Conservation (phyloP, 2,329 filamentous ascomycete species). For the Exophiala bonariae region DNA sequence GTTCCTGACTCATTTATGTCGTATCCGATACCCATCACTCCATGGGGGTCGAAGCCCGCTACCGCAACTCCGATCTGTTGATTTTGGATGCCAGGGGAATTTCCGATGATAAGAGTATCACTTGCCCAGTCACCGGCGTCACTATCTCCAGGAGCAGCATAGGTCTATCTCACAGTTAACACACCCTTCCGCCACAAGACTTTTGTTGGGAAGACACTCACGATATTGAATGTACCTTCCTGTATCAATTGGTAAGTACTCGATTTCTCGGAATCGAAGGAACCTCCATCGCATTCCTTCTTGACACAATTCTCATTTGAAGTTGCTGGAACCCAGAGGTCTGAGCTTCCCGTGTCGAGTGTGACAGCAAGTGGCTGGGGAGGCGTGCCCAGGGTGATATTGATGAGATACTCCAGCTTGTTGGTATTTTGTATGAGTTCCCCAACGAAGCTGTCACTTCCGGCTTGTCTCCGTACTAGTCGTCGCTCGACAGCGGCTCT, state of each 20-base stretch:
- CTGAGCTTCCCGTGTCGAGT: conserved; percentile 24
- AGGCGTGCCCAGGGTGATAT: conserved; percentile 25
- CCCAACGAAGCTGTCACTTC: conserved; percentile 7
- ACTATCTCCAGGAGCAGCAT: conserved; percentile 19
- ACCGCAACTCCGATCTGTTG: conserved; percentile 22
- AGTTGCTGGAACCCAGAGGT: conserved; percentile 22
- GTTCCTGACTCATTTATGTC: conserved; percentile 8
- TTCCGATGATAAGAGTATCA: conserved; percentile 20
- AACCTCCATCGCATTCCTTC: conserved; percentile 18
- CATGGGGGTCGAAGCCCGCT: conserved; percentile 16
- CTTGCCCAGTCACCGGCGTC: conserved; percentile 23
- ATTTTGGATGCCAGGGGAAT: conserved; percentile 13
- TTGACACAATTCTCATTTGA: conserved; percentile 14
- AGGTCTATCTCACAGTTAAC: conserved; percentile 11
- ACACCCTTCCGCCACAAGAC: neutral
- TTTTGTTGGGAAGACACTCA: conserved; percentile 9
- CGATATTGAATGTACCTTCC: conserved; percentile 23
- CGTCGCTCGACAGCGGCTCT: neutral
- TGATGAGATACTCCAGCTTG: conserved; percentile 23
- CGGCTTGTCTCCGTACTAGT: conserved; percentile 14
- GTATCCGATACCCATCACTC: conserved; percentile 25
- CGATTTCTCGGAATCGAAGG: conserved; percentile 13
- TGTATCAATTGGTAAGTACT: conserved; percentile 19
- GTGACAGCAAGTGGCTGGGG: conserved; percentile 20
- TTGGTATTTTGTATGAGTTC: conserved; percentile 11